Evolutionary conservation across 1,284 basidiomycete genomes (phyloP).

Genomic region (Mrakiaceae sp.): DNA sequence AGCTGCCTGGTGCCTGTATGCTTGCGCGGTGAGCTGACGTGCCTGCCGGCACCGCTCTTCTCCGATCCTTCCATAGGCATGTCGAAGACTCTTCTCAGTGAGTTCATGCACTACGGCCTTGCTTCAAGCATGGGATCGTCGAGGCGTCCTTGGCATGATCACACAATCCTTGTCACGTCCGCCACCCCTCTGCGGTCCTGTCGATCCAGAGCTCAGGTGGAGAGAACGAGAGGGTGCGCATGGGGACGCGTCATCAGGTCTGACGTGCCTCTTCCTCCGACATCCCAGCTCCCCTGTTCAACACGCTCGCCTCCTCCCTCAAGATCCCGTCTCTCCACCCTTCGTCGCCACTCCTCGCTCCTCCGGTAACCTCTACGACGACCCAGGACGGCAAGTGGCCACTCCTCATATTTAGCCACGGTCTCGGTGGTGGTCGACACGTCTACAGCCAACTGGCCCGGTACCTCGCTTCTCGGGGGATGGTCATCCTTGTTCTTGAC

Average conservation of each 20-base stretch:
- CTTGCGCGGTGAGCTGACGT: neutral
- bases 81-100: neutral
- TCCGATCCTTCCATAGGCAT: neutral
- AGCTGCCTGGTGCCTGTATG: neutral
- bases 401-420: constrained; percentile 11
- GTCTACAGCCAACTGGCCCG: constrained; percentile 4
- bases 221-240: too few species aligned
- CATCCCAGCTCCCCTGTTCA: neutral
- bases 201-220: too few species aligned
- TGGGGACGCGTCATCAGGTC: neutral
- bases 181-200: neutral
- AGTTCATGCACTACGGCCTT: neutral
- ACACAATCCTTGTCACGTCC: neutral
- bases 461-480: neutral
- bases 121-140: neutral
- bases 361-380: neutral
- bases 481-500: constrained; percentile 5
- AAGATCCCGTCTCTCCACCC: neutral
- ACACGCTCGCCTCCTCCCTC: neutral
- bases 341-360: neutral
- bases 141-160: neutral
- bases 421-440: constrained; percentile 12
- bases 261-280: neutral
- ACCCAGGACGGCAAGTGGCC: neutral
- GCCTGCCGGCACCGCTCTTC: neutral